These are phyloP conservation scores for Cercospora sp. DNA, from an alignment of 2,329 filamentous ascomycete genomes.

Conservation along the genomic window DNA sequence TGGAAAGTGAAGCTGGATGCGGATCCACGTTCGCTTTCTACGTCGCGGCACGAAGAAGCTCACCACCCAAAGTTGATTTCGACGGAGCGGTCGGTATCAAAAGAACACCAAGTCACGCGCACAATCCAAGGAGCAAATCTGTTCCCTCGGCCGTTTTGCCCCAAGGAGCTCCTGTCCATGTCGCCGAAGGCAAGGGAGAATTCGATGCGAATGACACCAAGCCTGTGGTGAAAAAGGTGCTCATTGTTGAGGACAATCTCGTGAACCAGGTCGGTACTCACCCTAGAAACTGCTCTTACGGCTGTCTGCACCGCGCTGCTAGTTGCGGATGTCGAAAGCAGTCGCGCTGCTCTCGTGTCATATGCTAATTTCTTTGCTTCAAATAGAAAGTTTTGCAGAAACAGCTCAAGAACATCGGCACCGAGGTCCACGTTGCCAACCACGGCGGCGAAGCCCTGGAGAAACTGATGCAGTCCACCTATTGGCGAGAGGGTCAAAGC, in stretches of 20 bases:
- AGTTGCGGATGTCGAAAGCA: background rate
- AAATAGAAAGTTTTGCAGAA: constrained; percentile 54
- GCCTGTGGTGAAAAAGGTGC: constrained; percentile 30
- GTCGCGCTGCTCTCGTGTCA: background rate
- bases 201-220: background rate
- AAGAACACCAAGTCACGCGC: constrained; percentile 8
- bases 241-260: constrained; percentile 49
- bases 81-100: constrained; percentile 23
- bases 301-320: background rate
- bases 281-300: background rate
- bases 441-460: constrained; percentile 54
- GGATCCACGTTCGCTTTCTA: constrained; percentile 79
- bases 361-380: background rate
- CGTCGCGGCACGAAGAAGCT: constrained; percentile 64
- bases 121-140: constrained; percentile 24
- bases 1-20: constrained; percentile 64
- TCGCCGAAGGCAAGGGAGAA: constrained; percentile 4
- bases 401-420: constrained; percentile 52
- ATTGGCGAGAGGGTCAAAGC: constrained; percentile 40
- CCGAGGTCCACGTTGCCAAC: constrained; percentile 50
- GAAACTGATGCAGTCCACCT: constrained; percentile 46
- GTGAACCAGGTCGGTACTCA: constrained; percentile 35
- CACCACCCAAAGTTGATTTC: constrained; percentile 37
- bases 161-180: constrained; percentile 6
- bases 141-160: constrained; percentile 14